Evolutionary conservation across 148 eudicot genomes (phyloP).

Genomic region (Camellia granthamiana): DNA sequence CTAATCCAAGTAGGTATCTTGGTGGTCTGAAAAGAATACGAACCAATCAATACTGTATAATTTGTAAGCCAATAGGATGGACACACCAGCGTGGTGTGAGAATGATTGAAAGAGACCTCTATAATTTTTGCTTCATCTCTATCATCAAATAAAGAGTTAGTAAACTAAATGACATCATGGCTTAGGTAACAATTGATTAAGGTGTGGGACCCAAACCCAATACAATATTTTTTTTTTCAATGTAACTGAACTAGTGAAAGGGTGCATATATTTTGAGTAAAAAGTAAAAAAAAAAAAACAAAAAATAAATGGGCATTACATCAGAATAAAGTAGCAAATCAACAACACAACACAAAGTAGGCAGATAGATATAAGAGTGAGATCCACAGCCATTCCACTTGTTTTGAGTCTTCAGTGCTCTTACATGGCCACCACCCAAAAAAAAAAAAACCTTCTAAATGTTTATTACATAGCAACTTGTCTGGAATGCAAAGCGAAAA

Average conservation of each 20-base stretch:
- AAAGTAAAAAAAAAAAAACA: not conserved
- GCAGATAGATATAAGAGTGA: slow-evolving; percentile 3
- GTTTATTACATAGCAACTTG: not conserved
- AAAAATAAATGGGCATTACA: not conserved
- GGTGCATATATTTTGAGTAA: not conserved
- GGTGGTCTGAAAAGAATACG: slow-evolving; percentile 6
- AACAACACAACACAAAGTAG: not conserved
- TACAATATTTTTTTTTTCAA: not conserved
- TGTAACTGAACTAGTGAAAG: not conserved
- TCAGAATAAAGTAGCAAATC: not conserved
- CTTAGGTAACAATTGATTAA: slow-evolving; percentile 27
- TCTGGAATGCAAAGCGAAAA: not conserved
- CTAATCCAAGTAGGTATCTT: slow-evolving; percentile 4
- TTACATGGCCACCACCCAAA: not conserved
- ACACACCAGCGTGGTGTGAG: slow-evolving; percentile 22
- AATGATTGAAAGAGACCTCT: slow-evolving; percentile 22
- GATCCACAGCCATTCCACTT: slow-evolving; percentile 17
- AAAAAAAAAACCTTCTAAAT: not conserved
- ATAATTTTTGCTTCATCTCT: not conserved
- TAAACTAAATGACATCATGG: slow-evolving; percentile 39
- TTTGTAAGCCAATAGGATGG: not conserved
- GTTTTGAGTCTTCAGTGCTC: slow-evolving; percentile 2
- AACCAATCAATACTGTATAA: not conserved
- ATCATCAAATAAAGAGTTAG: not conserved
- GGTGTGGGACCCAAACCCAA: slow-evolving; percentile 4